Evolutionary conservation across 2,329 filamentous ascomycete species (phyloP), one percentile per base, ranked within the genome.

Genomic region (Monosporascus sp.): DNA sequence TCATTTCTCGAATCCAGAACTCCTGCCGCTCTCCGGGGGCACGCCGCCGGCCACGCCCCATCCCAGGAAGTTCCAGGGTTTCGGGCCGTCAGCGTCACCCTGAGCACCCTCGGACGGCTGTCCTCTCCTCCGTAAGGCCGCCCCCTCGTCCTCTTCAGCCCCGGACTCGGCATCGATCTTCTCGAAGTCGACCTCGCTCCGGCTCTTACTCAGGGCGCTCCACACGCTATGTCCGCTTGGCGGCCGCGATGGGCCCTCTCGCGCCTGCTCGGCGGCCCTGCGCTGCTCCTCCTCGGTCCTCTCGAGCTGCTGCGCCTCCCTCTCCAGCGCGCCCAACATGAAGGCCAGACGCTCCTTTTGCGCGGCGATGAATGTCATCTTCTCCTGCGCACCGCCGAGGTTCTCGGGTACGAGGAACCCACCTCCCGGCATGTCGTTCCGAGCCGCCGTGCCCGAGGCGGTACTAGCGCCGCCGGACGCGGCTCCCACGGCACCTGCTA

Each of bases 131-230:
- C 74, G 61, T 53, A 66, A 56, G 48, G 62, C 58, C 26, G 72
- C 64, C 19, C 62, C 64, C 9, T 62, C 75, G 34, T 74, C 76
- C 46, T 82, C 81, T 64, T 83, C 85, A 26, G 74, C 75, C 9
- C 79, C 80, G 64, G 85, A 87, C 66, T 92, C 88, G 36, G 86
- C 84, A 57, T 94, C 88, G 61, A 95, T 90, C 68, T 90, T 89
- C 66, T 96, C 91, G 66, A 97, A 97, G 62, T 96, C 93, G 20
- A 82, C 83, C 67, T 96, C 91, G 69, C 90, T 95, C 59, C 85
- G 85, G 66, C 89, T 93, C 74, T 93, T 93, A 63, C 83, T 87
- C 63, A 96, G 73, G 3, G 76, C 83, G 56, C 79, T 81, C 62
- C 71, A 71, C 49, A 69, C 69, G 59, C 76, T 78, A 47, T 76